A percentile compares a stretch with the other conserved stretches of the same genome.
Evolutionary conservation across 2,329 filamentous ascomycete genomes (phyloP).

Genomic region (Cercospora canescens): DNA sequence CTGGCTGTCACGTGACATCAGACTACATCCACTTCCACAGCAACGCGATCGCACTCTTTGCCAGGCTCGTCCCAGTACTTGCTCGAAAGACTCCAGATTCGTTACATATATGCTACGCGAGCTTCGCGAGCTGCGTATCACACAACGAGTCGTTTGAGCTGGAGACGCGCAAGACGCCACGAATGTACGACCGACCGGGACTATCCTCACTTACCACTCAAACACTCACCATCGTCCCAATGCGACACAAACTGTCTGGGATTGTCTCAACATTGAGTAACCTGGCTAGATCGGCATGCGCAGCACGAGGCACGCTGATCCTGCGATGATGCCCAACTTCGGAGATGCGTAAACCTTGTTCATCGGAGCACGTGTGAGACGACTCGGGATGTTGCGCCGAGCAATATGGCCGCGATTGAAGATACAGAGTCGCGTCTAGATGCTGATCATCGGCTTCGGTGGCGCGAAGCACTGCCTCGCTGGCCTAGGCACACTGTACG

Average conservation of each 20-base stretch:
- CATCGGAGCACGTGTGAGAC: not conserved
- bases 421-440: not conserved
- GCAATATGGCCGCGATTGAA: not conserved
- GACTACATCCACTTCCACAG: not conserved
- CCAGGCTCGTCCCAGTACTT: not conserved
- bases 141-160: not conserved
- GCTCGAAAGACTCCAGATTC: not conserved
- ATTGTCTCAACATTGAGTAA: not conserved
- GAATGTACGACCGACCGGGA: constrained; percentile 2
- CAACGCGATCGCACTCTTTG: too few relatives aligned
- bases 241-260: not conserved
- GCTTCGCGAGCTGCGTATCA: not conserved
- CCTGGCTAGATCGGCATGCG: not conserved
- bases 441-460: not conserved
- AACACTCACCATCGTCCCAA: not conserved
- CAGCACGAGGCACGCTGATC: not conserved
- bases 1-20: not conserved
- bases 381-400: not conserved
- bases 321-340: constrained; percentile 1
- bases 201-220: not conserved
- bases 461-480: not conserved
- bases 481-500: not conserved
- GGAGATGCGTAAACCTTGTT: not conserved
- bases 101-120: not conserved
- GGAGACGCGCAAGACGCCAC: constrained; percentile 2